Conservation (phyloP, 2,329 filamentous ascomycete species). For the Hypoxylon sp. region DNA sequence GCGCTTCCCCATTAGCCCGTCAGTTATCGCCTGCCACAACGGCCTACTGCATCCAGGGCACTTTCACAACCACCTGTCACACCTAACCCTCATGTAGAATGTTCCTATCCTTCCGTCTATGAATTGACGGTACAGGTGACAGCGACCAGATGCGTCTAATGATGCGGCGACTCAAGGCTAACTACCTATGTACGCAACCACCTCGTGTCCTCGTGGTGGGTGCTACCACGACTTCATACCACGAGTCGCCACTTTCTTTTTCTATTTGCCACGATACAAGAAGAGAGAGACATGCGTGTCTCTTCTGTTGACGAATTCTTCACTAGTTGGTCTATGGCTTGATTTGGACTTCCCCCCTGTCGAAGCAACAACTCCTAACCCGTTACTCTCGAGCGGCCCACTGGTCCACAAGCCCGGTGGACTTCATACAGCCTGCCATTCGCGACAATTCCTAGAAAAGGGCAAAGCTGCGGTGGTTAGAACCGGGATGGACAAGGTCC, state of each 20-base stretch:
- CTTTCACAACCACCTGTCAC: slow-evolving; percentile 35
- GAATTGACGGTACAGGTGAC: slow-evolving; percentile 41
- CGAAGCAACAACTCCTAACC: slow-evolving; percentile 44
- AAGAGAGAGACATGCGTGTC: slow-evolving; percentile 26
- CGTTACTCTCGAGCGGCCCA: slow-evolving; percentile 42
- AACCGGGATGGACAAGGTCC: slow-evolving; percentile 28
- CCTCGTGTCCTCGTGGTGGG: slow-evolving; percentile 37
- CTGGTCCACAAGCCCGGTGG: slow-evolving; percentile 35
- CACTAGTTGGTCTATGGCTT: slow-evolving; percentile 37
- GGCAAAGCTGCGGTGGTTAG: slow-evolving; percentile 43
- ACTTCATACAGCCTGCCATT: slow-evolving; percentile 41
- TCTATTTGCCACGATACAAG: slow-evolving; percentile 30
- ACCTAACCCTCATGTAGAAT: slow-evolving; percentile 36
- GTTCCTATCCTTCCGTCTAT: slow-evolving; percentile 42
- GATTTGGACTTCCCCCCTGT: slow-evolving; percentile 41
- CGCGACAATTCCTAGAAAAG: slow-evolving; percentile 50
- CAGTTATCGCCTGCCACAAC: slow-evolving; percentile 35
- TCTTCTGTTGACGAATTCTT: slow-evolving; percentile 43
- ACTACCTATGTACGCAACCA: slow-evolving; percentile 41
- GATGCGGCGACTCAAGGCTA: slow-evolving; percentile 40
- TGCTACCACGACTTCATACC: slow-evolving; percentile 22
- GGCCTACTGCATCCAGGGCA: slow-evolving; percentile 34
- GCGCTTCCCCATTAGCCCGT: slow-evolving; percentile 13
- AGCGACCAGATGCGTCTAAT: slow-evolving; percentile 37
- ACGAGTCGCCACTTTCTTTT: slow-evolving; percentile 26